A percentile compares a stretch with the other conserved stretches of the same genome.
phyloP scores from a whole-genome alignment of 2,329 filamentous ascomycete species.

The Diaporthe nobilis region DNA sequence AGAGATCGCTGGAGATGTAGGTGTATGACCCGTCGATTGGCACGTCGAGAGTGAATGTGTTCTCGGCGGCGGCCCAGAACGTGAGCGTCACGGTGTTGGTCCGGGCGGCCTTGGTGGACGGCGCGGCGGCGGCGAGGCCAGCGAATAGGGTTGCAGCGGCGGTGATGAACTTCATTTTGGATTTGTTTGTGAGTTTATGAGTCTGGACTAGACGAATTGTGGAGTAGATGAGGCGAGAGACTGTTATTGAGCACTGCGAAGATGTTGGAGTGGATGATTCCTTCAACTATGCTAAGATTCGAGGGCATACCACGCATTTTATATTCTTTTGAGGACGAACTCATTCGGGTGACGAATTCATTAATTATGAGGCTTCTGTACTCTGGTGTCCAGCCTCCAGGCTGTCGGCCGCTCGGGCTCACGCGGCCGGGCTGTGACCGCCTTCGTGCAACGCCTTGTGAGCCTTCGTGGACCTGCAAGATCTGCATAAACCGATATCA shows the following conservation, averaged over 20 bases:
- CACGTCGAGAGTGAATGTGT: constrained; percentile 33
- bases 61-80: constrained; percentile 43
- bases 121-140: constrained; percentile 41
- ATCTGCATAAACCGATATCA: not conserved
- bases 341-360: not conserved
- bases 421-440: constrained; percentile 20
- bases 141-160: constrained; percentile 40
- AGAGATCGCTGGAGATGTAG: constrained; percentile 39
- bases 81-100: constrained; percentile 36
- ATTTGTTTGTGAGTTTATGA: not conserved
- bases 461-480: not conserved
- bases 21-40: constrained; percentile 38
- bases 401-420: constrained; percentile 34
- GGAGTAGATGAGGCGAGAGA: not conserved
- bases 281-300: not conserved
- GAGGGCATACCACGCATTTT: constrained; percentile 14
- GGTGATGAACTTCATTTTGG: constrained; percentile 41
- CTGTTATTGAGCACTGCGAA: not conserved
- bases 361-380: constrained; percentile 3
- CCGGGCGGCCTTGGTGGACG: constrained; percentile 29
- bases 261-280: constrained; percentile 30
- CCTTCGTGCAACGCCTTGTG: constrained; percentile 37
- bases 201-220: not conserved
- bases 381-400: constrained; percentile 10
- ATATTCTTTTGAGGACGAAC: not conserved